These are phyloP conservation scores for Paramecium sonneborni DNA, from an alignment of 73 alveolate species.

Conservation along the genomic window DNA sequence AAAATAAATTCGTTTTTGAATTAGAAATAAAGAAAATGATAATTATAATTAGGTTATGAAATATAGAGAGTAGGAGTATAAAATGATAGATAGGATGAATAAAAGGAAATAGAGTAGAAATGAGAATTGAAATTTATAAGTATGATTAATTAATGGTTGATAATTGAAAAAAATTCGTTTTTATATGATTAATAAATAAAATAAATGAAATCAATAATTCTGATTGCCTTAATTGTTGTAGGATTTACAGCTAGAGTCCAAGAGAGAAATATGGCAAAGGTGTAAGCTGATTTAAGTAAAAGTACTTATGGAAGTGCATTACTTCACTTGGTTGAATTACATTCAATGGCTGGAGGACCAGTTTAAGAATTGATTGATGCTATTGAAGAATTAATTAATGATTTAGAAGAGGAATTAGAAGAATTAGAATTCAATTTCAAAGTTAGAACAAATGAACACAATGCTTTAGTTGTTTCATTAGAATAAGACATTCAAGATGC, in stretches of 20 bases:
- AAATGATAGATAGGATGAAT: no score
- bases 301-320: conserved; percentile 34
- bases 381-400: conserved; percentile 30
- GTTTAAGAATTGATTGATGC: conserved; percentile 45
- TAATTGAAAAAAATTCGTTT: conserved; percentile 4
- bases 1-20: background rate
- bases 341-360: conserved; percentile 51
- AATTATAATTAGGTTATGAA: background rate
- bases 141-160: background rate
- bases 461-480: background rate
- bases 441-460: conserved; percentile 34
- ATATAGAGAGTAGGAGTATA: no score
- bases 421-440: conserved; percentile 20
- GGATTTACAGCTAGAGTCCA: conserved; percentile 24
- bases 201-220: conserved; percentile 13
- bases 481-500: conserved; percentile 55
- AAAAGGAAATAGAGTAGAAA: no score
- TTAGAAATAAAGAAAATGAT: background rate
- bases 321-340: conserved; percentile 35
- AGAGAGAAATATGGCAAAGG: conserved; percentile 54
- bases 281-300: conserved; percentile 26
- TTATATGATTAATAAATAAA: conserved; percentile 1
- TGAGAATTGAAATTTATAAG: background rate
- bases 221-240: conserved; percentile 40
- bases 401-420: conserved; percentile 15